Conservation (phyloP, 169 alveolate genomes). For the Eimeria sp. region DNA sequence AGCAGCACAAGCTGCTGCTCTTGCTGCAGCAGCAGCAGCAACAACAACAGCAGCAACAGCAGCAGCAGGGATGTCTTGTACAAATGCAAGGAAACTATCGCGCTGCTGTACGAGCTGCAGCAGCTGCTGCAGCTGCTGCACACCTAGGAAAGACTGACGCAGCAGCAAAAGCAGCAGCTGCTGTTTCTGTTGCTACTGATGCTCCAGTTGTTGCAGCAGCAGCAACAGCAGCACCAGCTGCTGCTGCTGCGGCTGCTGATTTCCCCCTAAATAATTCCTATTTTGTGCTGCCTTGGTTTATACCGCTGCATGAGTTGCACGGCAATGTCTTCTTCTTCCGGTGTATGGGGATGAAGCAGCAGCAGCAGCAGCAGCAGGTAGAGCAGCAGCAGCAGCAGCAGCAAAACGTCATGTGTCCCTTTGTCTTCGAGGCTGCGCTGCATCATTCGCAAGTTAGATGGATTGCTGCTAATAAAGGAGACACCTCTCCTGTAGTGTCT, state of each 20-base stretch:
- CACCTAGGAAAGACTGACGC: not conserved
- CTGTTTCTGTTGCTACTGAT: not conserved
- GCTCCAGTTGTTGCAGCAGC: constrained; percentile 18
- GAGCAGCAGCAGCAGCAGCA: not conserved
- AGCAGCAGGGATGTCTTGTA: constrained; percentile 1
- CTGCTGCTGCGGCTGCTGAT: constrained; percentile 33
- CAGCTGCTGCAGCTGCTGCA: not conserved
- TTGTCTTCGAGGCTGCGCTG: constrained; percentile 27
- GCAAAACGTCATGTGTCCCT: not conserved
- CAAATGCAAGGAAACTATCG: not conserved
- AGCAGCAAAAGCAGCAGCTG: constrained; percentile 18
- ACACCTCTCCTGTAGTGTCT: not conserved
- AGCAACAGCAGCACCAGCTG: constrained; percentile 27
- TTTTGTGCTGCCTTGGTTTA: constrained; percentile 12
- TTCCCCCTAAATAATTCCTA: constrained; percentile 11
- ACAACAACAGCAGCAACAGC: not conserved
- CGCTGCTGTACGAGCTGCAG: not conserved
- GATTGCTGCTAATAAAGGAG: not conserved
- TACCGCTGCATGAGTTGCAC: constrained; percentile 25
- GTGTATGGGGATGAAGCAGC: constrained; percentile 35
- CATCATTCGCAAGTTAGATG: constrained; percentile 30
- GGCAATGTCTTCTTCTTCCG: constrained; percentile 61
- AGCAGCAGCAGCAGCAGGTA: constrained; percentile 41
- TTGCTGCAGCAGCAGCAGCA: not conserved
- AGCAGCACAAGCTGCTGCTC: not conserved